These are phyloP conservation scores for Lumnitzera racemosa DNA, from an alignment of 345 rosid species.

Conservation along the genomic window DNA sequence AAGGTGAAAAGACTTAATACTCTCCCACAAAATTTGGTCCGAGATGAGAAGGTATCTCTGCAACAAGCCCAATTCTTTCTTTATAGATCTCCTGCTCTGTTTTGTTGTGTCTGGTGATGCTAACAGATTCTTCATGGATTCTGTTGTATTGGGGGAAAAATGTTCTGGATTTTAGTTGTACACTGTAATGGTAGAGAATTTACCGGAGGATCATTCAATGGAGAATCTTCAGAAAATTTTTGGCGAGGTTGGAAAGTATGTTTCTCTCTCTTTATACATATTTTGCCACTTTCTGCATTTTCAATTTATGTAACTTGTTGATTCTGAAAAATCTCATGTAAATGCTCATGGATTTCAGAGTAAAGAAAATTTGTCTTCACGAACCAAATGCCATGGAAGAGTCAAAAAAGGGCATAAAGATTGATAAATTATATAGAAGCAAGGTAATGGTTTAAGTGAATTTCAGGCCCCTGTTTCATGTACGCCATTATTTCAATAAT, in stretches of 20 bases:
- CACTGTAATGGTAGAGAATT: conserved; percentile 90
- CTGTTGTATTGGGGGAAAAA: too few relatives aligned
- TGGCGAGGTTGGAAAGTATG: conserved; percentile 76
- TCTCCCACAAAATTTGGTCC: conserved; percentile 45
- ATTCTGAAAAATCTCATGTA: too few relatives aligned
- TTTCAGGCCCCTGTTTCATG: not conserved
- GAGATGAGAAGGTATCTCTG: conserved; percentile 68
- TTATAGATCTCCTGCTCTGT: too few relatives aligned
- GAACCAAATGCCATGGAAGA: conserved; percentile 59
- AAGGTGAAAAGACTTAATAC: conserved; percentile 71
- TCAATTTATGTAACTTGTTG: not conserved
- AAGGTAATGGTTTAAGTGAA: conserved; percentile 38
- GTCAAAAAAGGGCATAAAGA: conserved; percentile 45
- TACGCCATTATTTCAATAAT: not conserved
- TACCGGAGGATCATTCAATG: conserved; percentile 80
- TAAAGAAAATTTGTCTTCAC: conserved; percentile 42
- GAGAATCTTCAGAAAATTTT: conserved; percentile 58
- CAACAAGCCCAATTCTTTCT: conserved; percentile 4
- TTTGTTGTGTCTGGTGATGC: conserved; percentile 2
- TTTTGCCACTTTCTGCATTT: conserved; percentile 4
- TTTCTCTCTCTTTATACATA: conserved; percentile 8
- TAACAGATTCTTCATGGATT: not conserved
- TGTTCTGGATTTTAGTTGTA: conserved; percentile 41
- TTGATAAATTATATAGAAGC: conserved; percentile 37
- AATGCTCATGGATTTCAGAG: conserved; percentile 27